phyloP scores from a whole-genome alignment of 768 basidiomycete genomes.

The Dictyophora rubrovolvata region DNA sequence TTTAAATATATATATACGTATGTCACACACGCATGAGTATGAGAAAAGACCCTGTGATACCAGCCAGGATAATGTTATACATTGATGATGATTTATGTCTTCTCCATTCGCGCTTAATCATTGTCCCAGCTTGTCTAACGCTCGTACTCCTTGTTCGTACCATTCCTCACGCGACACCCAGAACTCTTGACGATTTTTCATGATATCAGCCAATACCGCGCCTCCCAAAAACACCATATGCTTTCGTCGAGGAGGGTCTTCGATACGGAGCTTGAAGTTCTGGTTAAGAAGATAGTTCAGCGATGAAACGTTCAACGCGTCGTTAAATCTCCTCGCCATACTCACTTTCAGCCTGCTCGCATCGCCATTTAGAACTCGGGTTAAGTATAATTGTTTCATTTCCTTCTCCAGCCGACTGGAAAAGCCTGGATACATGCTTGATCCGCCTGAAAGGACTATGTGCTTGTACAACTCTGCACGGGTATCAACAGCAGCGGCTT shows the following conservation, averaged over 20 bases:
- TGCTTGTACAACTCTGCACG: slow-evolving; percentile 94
- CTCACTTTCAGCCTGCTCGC: slow-evolving; percentile 77
- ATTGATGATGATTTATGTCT: no score
- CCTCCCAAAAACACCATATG: slow-evolving; percentile 99
- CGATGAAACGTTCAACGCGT: not conserved
- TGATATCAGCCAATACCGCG: slow-evolving; percentile 96
- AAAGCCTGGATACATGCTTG: slow-evolving; percentile 97
- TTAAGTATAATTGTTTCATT: slow-evolving; percentile 98
- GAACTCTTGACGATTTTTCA: slow-evolving; percentile 91
- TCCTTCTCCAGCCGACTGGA: slow-evolving; percentile 97
- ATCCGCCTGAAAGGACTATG: slow-evolving; percentile 94
- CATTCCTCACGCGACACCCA: slow-evolving; percentile 94
- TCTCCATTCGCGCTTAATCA: slow-evolving; percentile 17
- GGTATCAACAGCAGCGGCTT: slow-evolving; percentile 80
- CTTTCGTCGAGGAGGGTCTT: slow-evolving; percentile 95
- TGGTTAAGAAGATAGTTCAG: slow-evolving; percentile 23
- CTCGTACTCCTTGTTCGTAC: slow-evolving; percentile 77
- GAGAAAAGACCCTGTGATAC: not conserved
- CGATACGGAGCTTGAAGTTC: slow-evolving; percentile 99
- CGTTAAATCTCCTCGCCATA: slow-evolving; percentile 16
- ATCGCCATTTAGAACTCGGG: slow-evolving; percentile 77
- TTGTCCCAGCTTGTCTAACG: slow-evolving; percentile 81
- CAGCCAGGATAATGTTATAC: not conserved
- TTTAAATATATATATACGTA: no score
- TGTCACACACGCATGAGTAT: no score